Base-by-base conservation (phyloP, 139 green algal species). In the Volvox africanus region DNA sequence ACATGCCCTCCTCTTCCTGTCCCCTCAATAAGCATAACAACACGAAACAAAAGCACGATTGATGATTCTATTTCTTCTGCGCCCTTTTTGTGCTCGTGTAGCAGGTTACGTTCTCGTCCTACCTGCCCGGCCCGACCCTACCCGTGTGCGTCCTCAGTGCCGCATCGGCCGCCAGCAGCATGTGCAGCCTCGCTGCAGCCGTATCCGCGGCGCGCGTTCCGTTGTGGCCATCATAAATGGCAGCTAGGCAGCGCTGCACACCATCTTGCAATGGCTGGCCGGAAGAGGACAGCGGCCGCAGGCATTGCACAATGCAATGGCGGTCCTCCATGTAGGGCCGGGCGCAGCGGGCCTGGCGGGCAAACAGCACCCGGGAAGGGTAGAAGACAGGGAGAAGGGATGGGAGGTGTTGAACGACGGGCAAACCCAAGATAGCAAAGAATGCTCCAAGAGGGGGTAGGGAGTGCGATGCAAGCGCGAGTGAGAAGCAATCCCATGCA, bases 181-280 rank as follows among this genome's bases (percentile, higher is more conserved):
- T 71, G 67, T 97, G 96, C 87, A 97, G 91, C 28, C 93, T 78
- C 1, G 73, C 75, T 26, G 92, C 92, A 21, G 93, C 95, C 30
- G 95, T 90, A 50, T 97, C 95, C 5, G 96, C 96, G 0, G 96
- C 92, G 9, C 91, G 81, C 1, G 92, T 91, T 24, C 96, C 96
- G 68, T 98, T 98, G 94, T 98, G 96, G 0, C 94, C 94, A 80
- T 97, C 96, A 89, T 95, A 97, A 24, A 97, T 93, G 14, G 82
- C 95, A 0, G 93, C 96, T 89, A 96, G 97, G 77, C 92, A 91
- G 69, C 94, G 90, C 36, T 65, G 82, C 68, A 95, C 91, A 1
- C 94, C 96, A 65, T 97, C 95, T 35, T 50, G 19, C 79, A 77
- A 18, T 9, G 55, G 61, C 24, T 76, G 36, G 77, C 94, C 44